phyloP scores from a whole-genome alignment of 306 rosid species.

The Trifolium pratense region DNA sequence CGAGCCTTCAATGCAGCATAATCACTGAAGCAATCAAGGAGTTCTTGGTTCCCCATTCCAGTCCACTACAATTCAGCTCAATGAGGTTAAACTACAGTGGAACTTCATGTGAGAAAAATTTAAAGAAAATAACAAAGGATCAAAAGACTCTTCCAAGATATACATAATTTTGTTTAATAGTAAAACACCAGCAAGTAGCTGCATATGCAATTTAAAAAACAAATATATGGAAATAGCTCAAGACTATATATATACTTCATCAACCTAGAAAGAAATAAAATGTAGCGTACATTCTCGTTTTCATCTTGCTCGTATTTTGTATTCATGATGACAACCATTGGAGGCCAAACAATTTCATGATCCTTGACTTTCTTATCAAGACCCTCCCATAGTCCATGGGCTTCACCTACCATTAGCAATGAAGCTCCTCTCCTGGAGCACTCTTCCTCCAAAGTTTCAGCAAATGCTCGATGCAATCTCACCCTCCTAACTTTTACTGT shows the following conservation, averaged over 20 bases:
- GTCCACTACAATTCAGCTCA: conserved; percentile 52
- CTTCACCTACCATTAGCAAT: conserved; percentile 38
- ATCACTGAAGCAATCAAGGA: conserved; percentile 50
- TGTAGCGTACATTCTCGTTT: conserved; percentile 38
- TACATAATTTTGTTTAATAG: background rate
- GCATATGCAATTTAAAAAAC: background rate
- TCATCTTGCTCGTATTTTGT: conserved; percentile 54
- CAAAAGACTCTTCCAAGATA: background rate
- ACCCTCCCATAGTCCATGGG: conserved; percentile 55
- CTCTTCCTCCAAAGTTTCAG: conserved; percentile 56
- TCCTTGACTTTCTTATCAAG: conserved; percentile 52
- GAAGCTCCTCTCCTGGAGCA: conserved; percentile 44
- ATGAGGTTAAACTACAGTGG: conserved; percentile 18
- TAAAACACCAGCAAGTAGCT: background rate
- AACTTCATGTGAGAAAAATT: background rate
- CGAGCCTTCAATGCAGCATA: conserved; percentile 58
- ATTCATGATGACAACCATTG: conserved; percentile 57
- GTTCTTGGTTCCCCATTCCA: conserved; percentile 64
- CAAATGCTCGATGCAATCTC: conserved; percentile 55
- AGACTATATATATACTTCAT: background rate
- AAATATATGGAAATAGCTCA: background rate
- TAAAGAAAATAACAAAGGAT: conserved; percentile 9
- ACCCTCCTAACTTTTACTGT: conserved; percentile 51
- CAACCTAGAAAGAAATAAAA: conserved; percentile 26
- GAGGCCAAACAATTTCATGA: conserved; percentile 70